Percentiles rank a stretch among this genome's conserved stretches.
Conservation (phyloP, 73 alveolate genomes). For the Paraurostyla sp. region DNA sequence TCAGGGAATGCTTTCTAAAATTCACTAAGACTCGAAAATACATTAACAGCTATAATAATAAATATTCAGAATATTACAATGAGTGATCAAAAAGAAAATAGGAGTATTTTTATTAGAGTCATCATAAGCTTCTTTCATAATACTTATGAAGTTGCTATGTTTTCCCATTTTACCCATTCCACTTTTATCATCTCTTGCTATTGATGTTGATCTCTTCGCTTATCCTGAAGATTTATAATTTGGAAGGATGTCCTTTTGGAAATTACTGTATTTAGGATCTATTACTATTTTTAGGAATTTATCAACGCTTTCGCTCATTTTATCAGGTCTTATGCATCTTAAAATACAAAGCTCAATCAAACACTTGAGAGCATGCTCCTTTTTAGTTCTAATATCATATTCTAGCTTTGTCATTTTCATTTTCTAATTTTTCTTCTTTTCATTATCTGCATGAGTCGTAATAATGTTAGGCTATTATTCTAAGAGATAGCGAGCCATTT, state of each 20-base stretch:
- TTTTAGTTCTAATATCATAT: not conserved
- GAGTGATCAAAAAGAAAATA: slow-evolving; percentile 43
- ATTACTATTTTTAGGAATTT: slow-evolving; percentile 29
- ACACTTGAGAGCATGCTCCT: not conserved
- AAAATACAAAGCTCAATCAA: slow-evolving; percentile 79
- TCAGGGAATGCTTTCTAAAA: not conserved
- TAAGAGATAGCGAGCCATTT: slow-evolving; percentile 11
- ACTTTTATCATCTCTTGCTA: not conserved
- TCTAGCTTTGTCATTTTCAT: not conserved
- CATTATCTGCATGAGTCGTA: not conserved
- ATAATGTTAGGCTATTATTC: not conserved
- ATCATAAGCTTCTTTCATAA: not conserved
- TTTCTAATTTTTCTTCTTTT: not conserved
- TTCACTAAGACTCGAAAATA: not conserved
- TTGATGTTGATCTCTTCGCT: not conserved
- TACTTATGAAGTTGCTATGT: not conserved
- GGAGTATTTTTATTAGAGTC: not conserved
- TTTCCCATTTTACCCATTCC: not conserved
- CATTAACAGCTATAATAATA: slow-evolving; percentile 27
- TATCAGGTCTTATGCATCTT: slow-evolving; percentile 98
- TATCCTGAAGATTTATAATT: no score
- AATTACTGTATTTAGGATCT: not conserved
- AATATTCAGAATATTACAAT: not conserved
- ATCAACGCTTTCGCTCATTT: slow-evolving; percentile 70
- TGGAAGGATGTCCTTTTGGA: not conserved